These are phyloP conservation scores for Fagopyrum homotropicum DNA, from an alignment of 148 eudicot genomes.

Conservation along the genomic window DNA sequence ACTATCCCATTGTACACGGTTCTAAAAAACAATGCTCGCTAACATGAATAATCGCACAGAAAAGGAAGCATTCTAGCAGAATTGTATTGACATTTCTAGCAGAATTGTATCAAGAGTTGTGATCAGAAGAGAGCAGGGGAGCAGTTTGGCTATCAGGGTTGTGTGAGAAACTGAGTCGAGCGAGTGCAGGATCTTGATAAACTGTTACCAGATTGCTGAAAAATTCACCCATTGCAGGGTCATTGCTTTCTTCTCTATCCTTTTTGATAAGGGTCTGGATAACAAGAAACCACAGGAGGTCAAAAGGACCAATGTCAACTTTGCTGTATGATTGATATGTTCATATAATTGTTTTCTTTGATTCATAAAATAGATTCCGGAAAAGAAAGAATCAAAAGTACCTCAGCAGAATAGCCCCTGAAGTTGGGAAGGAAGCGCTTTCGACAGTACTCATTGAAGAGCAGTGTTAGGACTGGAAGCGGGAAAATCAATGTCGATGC, in stretches of 20 bases:
- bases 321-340: neutral
- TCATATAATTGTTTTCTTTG: neutral
- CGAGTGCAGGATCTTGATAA: slow-evolving; percentile 77
- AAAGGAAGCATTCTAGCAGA: neutral
- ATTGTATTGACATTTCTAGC: neutral
- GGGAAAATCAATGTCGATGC: slow-evolving; percentile 66
- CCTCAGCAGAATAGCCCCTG: slow-evolving; percentile 76
- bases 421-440: slow-evolving; percentile 70
- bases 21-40: neutral
- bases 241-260: slow-evolving; percentile 51
- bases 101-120: neutral
- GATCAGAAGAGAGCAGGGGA: slow-evolving; percentile 41
- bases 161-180: slow-evolving; percentile 27
- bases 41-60: neutral
- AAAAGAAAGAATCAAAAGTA: slow-evolving; percentile 20
- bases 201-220: slow-evolving; percentile 49
- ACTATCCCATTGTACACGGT: neutral
- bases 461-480: slow-evolving; percentile 72
- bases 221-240: slow-evolving; percentile 56
- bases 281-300: neutral
- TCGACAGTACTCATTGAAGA: slow-evolving; percentile 78
- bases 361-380: neutral
- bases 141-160: slow-evolving; percentile 27
- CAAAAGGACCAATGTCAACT: neutral
- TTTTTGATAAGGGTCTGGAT: slow-evolving; percentile 72